Evolutionary conservation across 208 protist genomes (phyloP).

Genomic region (Lotmaria passim): DNA sequence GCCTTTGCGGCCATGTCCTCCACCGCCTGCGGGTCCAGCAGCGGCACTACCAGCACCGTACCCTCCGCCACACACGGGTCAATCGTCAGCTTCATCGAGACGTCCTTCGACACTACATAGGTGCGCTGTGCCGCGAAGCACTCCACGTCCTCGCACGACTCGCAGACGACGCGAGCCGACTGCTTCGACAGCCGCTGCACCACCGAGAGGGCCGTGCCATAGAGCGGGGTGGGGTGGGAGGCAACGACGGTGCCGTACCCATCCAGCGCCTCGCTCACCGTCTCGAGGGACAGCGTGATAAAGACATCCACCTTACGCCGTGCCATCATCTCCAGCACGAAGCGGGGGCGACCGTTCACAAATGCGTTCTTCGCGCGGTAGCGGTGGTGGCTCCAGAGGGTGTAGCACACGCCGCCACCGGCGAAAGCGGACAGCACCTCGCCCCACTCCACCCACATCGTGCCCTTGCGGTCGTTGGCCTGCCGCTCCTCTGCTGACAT

Average conservation of each 20-base stretch:
- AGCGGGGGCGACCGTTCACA: conserved; percentile 26
- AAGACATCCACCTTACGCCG: conserved; percentile 38
- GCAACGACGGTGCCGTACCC: conserved; percentile 28
- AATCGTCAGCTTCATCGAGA: conserved; percentile 55
- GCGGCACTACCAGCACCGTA: conserved; percentile 37
- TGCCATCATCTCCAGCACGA: conserved; percentile 53
- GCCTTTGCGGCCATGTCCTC: conserved; percentile 1
- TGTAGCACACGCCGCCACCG: conserved; percentile 74
- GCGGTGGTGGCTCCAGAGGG: conserved; percentile 41
- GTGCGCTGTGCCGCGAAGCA: conserved; percentile 23
- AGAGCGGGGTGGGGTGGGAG: conserved; percentile 18
- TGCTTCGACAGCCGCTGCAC: conserved; percentile 21
- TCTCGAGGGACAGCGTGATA: conserved; percentile 45
- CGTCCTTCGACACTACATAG: conserved; percentile 40
- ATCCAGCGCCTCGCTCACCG: conserved; percentile 34
- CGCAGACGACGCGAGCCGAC: conserved; percentile 29
- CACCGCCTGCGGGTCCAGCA: conserved; percentile 42
- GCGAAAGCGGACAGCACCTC: conserved; percentile 72
- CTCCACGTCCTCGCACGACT: conserved; percentile 54
- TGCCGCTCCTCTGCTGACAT: conserved; percentile 27
- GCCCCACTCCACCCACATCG: conserved; percentile 82
- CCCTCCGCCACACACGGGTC: conserved; percentile 15
- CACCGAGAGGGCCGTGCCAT: conserved; percentile 35
- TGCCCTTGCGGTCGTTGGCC: conserved; percentile 37
- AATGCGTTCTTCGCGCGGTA: conserved; percentile 58